Percentiles rank a stretch among this genome's conserved stretches.
Evolutionary conservation across 2,329 filamentous ascomycete species (phyloP).

Genomic region (Proliferodiscus dingleyae): DNA sequence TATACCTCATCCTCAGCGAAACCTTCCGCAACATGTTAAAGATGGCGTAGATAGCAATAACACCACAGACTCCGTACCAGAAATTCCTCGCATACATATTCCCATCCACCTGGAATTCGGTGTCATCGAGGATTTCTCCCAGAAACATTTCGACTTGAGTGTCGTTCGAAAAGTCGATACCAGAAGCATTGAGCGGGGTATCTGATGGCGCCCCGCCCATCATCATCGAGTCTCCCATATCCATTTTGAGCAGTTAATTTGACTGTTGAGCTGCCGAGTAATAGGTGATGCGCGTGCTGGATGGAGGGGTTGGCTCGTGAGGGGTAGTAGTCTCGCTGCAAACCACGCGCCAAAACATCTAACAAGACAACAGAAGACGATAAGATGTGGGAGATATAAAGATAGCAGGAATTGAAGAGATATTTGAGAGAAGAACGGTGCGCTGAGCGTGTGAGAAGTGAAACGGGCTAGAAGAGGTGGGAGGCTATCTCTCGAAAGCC

Average conservation of each 20-base stretch:
- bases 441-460: no score
- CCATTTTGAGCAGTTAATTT: conserved; percentile 8
- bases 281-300: neutral
- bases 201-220: conserved; percentile 22
- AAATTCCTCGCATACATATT: conserved; percentile 35
- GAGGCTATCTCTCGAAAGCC: neutral
- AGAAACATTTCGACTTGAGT: conserved; percentile 35
- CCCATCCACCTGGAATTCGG: conserved; percentile 31
- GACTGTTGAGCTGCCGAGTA: neutral
- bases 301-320: neutral
- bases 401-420: no score
- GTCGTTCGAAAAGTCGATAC: conserved; percentile 34
- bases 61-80: conserved; percentile 35
- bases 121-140: conserved; percentile 34
- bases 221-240: conserved; percentile 15
- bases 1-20: conserved; percentile 26
- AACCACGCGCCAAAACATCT: no score
- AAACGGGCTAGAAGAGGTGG: neutral
- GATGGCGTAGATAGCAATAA: conserved; percentile 31
- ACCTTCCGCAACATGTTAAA: conserved; percentile 28
- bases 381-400: no score
- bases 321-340: no score
- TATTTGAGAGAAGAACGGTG: no score
- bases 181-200: conserved; percentile 28
- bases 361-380: no score